Conservation (phyloP, 2,329 filamentous ascomycete genomes). For the Pyrenophora seminiperda region DNA sequence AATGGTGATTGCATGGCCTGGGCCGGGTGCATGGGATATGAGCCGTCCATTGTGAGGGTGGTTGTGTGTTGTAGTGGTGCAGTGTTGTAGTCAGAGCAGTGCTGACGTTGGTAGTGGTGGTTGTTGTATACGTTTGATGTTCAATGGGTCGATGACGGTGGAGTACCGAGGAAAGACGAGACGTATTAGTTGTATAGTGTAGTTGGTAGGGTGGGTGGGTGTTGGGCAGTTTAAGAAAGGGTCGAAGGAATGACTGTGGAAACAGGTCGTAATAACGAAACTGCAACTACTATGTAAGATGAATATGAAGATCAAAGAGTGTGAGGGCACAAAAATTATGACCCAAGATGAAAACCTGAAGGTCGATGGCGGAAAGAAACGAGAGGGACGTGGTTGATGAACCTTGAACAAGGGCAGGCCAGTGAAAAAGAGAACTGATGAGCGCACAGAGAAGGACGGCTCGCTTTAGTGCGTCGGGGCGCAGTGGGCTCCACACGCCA, state of each 20-base stretch:
- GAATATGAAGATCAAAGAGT: constrained; percentile 19
- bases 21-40: constrained; percentile 59
- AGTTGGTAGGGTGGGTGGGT: constrained; percentile 27
- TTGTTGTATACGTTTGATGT: constrained; percentile 22
- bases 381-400: constrained; percentile 51
- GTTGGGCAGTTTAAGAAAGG: constrained; percentile 27
- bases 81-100: constrained; percentile 1
- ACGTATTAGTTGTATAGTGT: constrained; percentile 36
- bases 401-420: constrained; percentile 47
- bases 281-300: constrained; percentile 50
- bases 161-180: constrained; percentile 18
- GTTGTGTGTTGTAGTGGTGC: not conserved
- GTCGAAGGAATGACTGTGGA: constrained; percentile 50
- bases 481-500: constrained; percentile 48
- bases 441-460: constrained; percentile 46
- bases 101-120: constrained; percentile 19
- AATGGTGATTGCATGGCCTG: constrained; percentile 74
- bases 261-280: constrained; percentile 46
- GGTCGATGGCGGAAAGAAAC: constrained; percentile 42
- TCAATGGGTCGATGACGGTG: constrained; percentile 6
- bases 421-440: constrained; percentile 52
- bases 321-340: constrained; percentile 27
- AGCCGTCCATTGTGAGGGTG: constrained; percentile 65
- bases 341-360: constrained; percentile 47
- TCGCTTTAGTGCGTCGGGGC: constrained; percentile 48